Evolutionary conservation across 2,329 filamentous ascomycete genomes (phyloP).

Genomic region (Aspergillus tubingensis): DNA sequence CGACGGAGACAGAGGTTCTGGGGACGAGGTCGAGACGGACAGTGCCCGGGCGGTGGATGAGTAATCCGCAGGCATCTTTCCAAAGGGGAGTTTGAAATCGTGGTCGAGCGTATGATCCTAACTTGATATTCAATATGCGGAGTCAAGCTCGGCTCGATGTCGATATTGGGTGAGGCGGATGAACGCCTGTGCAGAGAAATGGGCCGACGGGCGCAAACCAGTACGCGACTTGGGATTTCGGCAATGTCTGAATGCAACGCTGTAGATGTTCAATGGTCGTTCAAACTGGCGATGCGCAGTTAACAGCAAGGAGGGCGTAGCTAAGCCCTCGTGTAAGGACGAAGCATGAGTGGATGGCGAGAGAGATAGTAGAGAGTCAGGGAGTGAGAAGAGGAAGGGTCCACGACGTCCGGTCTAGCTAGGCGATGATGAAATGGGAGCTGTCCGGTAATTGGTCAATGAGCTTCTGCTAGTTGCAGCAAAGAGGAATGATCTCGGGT

Average conservation of each 20-base stretch:
- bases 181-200: not conserved
- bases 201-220: not conserved
- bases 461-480: not conserved
- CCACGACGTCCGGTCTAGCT: not conserved
- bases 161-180: slow-evolving; percentile 9
- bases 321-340: slow-evolving; percentile 1
- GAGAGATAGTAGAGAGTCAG: not conserved
- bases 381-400: not conserved
- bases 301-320: not conserved
- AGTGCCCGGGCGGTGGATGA: slow-evolving; percentile 55
- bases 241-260: not conserved
- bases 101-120: too few species aligned
- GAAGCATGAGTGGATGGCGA: slow-evolving; percentile 1
- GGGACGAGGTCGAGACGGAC: slow-evolving; percentile 52
- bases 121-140: not conserved
- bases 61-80: slow-evolving; percentile 52
- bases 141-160: slow-evolving; percentile 2
- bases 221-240: not conserved
- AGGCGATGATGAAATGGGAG: slow-evolving; percentile 8
- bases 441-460: not conserved
- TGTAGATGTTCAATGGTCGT: not conserved
- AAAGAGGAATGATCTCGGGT: not conserved
- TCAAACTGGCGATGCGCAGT: not conserved
- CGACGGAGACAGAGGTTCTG: slow-evolving; percentile 49
- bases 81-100: not conserved